A percentile compares a stretch with the other conserved stretches of the same genome.
phyloP scores from a whole-genome alignment of 495 filamentous ascomycete species.

The Penicillium lagena region DNA sequence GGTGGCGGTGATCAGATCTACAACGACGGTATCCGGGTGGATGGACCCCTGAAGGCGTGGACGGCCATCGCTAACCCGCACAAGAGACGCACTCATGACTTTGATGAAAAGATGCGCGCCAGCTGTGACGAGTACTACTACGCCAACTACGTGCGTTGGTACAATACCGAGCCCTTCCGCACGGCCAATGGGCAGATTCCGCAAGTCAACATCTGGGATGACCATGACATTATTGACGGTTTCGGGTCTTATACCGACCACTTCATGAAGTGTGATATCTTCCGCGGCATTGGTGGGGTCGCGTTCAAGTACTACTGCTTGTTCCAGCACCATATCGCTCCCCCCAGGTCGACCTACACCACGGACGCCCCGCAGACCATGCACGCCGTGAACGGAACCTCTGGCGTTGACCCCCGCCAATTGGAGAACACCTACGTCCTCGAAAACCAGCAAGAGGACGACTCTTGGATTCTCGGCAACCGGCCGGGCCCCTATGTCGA shows the following conservation, averaged over 20 bases:
- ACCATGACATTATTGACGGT: conserved; percentile 88
- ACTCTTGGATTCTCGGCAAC: conserved; percentile 73
- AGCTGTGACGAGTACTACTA: conserved; percentile 88
- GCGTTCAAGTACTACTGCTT: conserved; percentile 89
- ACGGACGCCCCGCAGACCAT: conserved; percentile 57
- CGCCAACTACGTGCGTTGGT: conserved; percentile 86
- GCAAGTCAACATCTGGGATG: conserved; percentile 93
- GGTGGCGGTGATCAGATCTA: conserved; percentile 96
- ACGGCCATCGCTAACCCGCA: conserved; percentile 74
- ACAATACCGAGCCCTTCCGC: conserved; percentile 75
- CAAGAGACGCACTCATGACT: conserved; percentile 71
- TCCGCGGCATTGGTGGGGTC: conserved; percentile 82
- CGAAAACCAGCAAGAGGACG: conserved; percentile 49
- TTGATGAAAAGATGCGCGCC: conserved; percentile 63
- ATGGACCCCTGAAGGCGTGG: conserved; percentile 74
- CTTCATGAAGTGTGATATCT: conserved; percentile 89
- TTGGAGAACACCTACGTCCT: conserved; percentile 63
- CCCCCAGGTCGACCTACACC: conserved; percentile 76
- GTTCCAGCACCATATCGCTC: conserved; percentile 88
- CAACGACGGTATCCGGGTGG: conserved; percentile 81
- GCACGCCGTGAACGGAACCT: conserved; percentile 38
- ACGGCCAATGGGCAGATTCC: conserved; percentile 80
- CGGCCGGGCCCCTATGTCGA: conserved; percentile 74
- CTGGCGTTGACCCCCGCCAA: conserved; percentile 59
- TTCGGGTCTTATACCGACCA: conserved; percentile 90